Evolutionary conservation across 805 yeast genomes (phyloP).

Genomic region (Myxozyma geophila): DNA sequence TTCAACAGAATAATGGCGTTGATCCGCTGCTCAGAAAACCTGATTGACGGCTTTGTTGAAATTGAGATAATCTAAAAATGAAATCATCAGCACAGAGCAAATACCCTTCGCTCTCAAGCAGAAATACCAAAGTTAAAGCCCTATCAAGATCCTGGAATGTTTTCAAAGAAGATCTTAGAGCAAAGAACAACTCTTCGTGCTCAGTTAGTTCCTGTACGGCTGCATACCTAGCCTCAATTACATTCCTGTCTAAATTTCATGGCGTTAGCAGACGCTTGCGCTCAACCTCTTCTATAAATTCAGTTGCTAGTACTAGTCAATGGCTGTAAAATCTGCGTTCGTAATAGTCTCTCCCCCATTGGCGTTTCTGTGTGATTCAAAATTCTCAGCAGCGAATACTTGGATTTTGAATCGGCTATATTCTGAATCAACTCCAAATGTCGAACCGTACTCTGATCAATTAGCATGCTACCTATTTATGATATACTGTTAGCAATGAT

Average conservation of each 20-base stretch:
- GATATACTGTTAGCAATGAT: not conserved
- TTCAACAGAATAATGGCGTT: conserved; percentile 52
- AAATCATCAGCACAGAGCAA: not conserved
- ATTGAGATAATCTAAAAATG: conserved; percentile 39
- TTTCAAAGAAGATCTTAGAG: conserved; percentile 40
- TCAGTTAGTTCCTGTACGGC: conserved; percentile 48
- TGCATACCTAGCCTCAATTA: conserved; percentile 47
- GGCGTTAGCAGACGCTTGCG: not conserved
- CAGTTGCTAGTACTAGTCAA: conserved; percentile 45
- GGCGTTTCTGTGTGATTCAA: conserved; percentile 51
- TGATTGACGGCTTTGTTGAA: conserved; percentile 40
- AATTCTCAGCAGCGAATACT: conserved; percentile 46
- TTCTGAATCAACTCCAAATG: conserved; percentile 51
- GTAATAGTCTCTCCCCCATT: conserved; percentile 54
- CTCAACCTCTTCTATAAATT: not conserved
- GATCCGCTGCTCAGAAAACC: conserved; percentile 47
- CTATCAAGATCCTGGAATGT: conserved; percentile 50
- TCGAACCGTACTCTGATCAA: conserved; percentile 49
- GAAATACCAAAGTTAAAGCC: conserved; percentile 45
- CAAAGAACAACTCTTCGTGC: conserved; percentile 33
- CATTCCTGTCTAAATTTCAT: conserved; percentile 39
- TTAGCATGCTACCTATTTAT: conserved; percentile 51
- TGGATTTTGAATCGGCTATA: conserved; percentile 40
- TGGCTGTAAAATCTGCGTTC: conserved; percentile 55
- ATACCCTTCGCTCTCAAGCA: not conserved